Conservation (phyloP, 139 green algal genomes). For the Ettlia oleoabundans region DNA sequence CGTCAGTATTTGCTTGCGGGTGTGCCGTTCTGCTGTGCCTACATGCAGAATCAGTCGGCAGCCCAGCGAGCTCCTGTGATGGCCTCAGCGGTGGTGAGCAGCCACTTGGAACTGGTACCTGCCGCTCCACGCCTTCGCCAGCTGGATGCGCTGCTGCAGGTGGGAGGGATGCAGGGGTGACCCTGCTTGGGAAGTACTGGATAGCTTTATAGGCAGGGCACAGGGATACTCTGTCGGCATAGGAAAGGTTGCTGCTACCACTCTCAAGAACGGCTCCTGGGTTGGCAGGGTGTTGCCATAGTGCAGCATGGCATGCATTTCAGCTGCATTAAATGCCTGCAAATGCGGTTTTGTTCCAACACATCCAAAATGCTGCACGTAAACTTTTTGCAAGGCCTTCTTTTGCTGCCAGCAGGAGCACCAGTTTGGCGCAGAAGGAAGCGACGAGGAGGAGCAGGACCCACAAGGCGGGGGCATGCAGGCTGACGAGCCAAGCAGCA, state of each 20-base stretch:
- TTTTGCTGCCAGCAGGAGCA: neutral
- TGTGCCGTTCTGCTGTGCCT: too few species aligned
- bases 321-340: neutral
- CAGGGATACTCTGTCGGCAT: too few species aligned
- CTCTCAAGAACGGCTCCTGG: too few species aligned
- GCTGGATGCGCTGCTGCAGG: conserved; percentile 41
- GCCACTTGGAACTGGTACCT: conserved; percentile 48
- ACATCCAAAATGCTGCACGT: too few species aligned
- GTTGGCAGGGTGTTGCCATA: too few species aligned
- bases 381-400: too few species aligned
- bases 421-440: neutral
- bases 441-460: neutral
- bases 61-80: conserved; percentile 9
- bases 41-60: conserved; percentile 34
- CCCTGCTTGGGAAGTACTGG: too few species aligned
- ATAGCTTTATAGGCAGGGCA: too few species aligned
- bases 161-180: neutral
- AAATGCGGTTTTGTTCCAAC: too few species aligned
- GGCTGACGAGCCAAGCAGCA: neutral
- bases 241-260: too few species aligned
- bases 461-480: neutral
- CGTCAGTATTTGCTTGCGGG: too few species aligned
- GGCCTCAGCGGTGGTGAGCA: conserved; percentile 31
- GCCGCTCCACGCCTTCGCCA: conserved; percentile 34
- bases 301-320: too few species aligned